A percentile compares a stretch with the other conserved stretches of the same genome.
These are phyloP conservation scores for Calophaca sinica DNA, from an alignment of 306 rosid species.

Conservation along the genomic window DNA sequence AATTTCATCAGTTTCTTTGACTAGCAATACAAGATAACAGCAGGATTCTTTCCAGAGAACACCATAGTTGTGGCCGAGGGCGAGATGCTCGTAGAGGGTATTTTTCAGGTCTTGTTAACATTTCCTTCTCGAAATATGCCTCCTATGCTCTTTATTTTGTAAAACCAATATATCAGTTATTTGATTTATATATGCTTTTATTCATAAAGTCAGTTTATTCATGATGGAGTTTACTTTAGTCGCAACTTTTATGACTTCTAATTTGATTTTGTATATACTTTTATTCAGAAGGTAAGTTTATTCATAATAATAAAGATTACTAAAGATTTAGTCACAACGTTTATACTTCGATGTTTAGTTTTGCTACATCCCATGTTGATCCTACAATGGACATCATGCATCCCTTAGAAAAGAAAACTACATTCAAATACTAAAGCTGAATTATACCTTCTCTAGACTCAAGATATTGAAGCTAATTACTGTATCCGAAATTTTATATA, in stretches of 20 bases:
- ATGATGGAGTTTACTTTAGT: slow-evolving; percentile 5
- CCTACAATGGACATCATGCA: slow-evolving; percentile 16
- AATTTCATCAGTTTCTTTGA: slow-evolving; percentile 64
- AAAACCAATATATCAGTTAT: neutral
- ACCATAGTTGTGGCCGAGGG: slow-evolving; percentile 95
- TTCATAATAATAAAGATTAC: neutral
- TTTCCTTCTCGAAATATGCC: slow-evolving; percentile 34
- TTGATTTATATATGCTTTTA: slow-evolving; percentile 20
- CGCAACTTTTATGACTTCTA: slow-evolving; percentile 21
- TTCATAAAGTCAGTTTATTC: neutral
- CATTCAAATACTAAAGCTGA: slow-evolving; percentile 26
- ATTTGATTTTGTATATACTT: neutral
- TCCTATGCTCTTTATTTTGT: slow-evolving; percentile 14
- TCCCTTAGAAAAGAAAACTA: slow-evolving; percentile 26
- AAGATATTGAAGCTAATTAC: slow-evolving; percentile 11
- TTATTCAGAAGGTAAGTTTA: neutral
- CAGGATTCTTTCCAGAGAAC: slow-evolving; percentile 95
- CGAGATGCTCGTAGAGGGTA: slow-evolving; percentile 83
- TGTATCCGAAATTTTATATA: slow-evolving; percentile 14
- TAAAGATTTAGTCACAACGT: neutral
- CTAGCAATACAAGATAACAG: slow-evolving; percentile 86
- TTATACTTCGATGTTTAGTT: slow-evolving; percentile 17
- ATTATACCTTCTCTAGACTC: neutral
- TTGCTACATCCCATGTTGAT: neutral
- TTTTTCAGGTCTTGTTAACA: slow-evolving; percentile 71